Conservation (phyloP, 805 yeast species). For the Yamadazyma ubonensis region DNA sequence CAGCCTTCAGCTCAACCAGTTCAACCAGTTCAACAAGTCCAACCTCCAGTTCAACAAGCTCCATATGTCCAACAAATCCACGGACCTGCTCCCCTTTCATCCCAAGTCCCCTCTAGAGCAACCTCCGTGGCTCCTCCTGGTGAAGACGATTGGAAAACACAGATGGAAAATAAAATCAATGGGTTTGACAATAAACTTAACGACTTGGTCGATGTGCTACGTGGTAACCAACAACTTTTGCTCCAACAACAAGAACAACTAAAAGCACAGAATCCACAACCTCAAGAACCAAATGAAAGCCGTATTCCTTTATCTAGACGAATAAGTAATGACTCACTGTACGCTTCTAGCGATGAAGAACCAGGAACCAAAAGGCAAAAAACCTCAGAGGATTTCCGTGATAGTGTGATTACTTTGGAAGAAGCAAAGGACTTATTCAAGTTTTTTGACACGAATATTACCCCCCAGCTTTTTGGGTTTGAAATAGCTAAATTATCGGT, state of each 20-base stretch:
- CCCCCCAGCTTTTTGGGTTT: slow-evolving; percentile 68
- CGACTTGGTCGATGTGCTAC: slow-evolving; percentile 36
- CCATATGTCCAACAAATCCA: not conserved
- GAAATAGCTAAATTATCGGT: slow-evolving; percentile 50
- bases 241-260: slow-evolving; percentile 18
- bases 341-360: slow-evolving; percentile 7
- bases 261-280: slow-evolving; percentile 1
- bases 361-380: slow-evolving; percentile 1
- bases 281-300: slow-evolving; percentile 6
- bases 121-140: not conserved
- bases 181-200: slow-evolving; percentile 38
- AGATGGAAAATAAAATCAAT: slow-evolving; percentile 34
- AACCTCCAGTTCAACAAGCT: no score
- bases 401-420: slow-evolving; percentile 31
- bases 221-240: slow-evolving; percentile 30
- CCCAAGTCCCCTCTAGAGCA: not conserved
- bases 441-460: slow-evolving; percentile 53
- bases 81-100: not conserved
- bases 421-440: slow-evolving; percentile 50
- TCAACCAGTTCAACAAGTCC: not conserved
- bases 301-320: slow-evolving; percentile 6
- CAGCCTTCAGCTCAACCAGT: no score
- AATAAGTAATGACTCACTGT: slow-evolving; percentile 7
- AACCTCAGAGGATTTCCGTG: slow-evolving; percentile 34
- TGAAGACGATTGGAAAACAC: slow-evolving; percentile 27